Base-by-base conservation (phyloP, 2,329 filamentous ascomycete genomes). In the Neonectria neomacrospora region DNA sequence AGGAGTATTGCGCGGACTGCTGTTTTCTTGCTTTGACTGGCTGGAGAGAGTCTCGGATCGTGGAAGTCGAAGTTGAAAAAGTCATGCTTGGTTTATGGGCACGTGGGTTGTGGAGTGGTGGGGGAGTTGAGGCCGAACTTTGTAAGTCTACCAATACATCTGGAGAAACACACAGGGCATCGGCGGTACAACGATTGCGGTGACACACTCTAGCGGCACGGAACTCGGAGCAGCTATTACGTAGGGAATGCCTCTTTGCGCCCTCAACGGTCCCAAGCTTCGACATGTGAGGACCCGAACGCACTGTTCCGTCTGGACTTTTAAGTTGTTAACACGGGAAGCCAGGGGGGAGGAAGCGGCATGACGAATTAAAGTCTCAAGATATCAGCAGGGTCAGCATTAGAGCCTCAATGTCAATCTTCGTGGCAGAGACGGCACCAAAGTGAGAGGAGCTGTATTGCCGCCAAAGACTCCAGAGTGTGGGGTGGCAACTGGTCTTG, bases 301-400 rank as follows among this genome's bases (percentile, higher is more conserved):
- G 37, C 30, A 28, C 32, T 26, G 51, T 54, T 22, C n/a, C 45
- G 18, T 50, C 45, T 12, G 26, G 30, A 20, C 5, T 30, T 30
- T 50, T 30, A 18, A 28, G 12, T 10, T 44, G 23, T 26, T 18
- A 44, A 62, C 14, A 18, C 37, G 10, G 37, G 20, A 16, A 54
- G 14, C 14, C 18, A 39, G 32, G 34, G 20, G 20, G 3, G 53
- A 20, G 47, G 20, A 20, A 39, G 28, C 23, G 56, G 28, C 16
- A 20, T 26, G 44, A 39, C 59, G 48, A 63, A 58, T 63, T 18
- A 42, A 54, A 22, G 41, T 22, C 32, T 45, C 41, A 42, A 45
- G 54, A 50, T 54, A 63, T 58, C 18, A 32, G 39, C 54, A 54
- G 48, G 53, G 59, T 62, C 54, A 58, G 59, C 54, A 54, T 54